A percentile compares a stretch with the other conserved stretches of the same genome.
phyloP scores from a whole-genome alignment of 2,329 filamentous ascomycete species.

The Paecilomyces variotii region DNA sequence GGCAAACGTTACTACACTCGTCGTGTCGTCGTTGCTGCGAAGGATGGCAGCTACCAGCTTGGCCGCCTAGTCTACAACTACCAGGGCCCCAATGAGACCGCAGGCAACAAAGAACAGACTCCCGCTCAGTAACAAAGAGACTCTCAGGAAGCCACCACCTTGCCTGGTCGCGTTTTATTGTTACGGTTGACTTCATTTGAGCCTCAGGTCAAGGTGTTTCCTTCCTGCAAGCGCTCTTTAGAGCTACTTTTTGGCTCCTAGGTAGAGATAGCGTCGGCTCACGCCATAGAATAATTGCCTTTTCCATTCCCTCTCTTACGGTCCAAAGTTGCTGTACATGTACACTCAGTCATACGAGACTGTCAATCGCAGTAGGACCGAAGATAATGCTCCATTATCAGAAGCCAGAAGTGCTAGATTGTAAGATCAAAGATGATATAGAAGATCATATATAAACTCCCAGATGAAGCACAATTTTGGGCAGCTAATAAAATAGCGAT shows the following conservation, averaged over 20 bases:
- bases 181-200: background rate
- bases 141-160: background rate
- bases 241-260: background rate
- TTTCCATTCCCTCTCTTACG: background rate
- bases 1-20: constrained; percentile 36
- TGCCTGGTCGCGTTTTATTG: background rate
- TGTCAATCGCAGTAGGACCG: background rate
- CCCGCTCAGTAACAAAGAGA: background rate
- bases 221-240: background rate
- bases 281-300: background rate
- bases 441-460: background rate
- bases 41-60: constrained; percentile 26
- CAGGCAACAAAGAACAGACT: background rate
- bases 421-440: background rate
- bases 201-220: background rate
- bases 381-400: background rate
- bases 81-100: constrained; percentile 7
- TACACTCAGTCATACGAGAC: background rate
- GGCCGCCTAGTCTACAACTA: constrained; percentile 37
- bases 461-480: background rate
- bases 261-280: background rate
- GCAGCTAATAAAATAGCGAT: background rate
- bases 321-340: background rate
- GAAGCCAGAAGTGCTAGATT: background rate
- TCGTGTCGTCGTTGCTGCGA: constrained; percentile 30